Evolutionary conservation across 2,329 filamentous ascomycete species (phyloP).

Genomic region (Ceratocystis albifundus): DNA sequence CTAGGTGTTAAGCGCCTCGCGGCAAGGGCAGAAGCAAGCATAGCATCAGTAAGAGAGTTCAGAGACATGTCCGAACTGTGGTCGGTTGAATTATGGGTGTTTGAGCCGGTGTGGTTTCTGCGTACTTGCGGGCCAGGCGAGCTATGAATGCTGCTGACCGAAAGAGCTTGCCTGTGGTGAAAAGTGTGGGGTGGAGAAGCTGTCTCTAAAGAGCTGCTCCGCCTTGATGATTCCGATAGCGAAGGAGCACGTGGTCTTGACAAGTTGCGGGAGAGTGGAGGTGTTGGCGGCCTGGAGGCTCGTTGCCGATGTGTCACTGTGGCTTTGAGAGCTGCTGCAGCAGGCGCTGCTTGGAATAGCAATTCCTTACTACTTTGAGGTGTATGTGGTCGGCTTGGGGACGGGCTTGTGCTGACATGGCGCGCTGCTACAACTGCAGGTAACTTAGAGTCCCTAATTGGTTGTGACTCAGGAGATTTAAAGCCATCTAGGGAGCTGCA

Average conservation of each 20-base stretch:
- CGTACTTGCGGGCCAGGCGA: conserved; percentile 23
- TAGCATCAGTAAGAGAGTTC: conserved; percentile 58
- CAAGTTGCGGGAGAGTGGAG: conserved; percentile 20
- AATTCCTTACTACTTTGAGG: conserved; percentile 6
- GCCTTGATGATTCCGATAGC: conserved; percentile 31
- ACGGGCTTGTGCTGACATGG: conserved; percentile 16
- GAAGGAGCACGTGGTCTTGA: conserved; percentile 2
- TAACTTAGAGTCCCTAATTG: background rate
- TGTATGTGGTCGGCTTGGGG: conserved; percentile 17
- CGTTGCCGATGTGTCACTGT: conserved; percentile 12
- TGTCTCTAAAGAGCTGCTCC: background rate
- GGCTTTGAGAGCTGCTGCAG: background rate
- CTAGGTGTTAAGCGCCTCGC: conserved; percentile 43
- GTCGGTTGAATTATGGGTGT: background rate
- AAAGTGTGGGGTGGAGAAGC: conserved; percentile 29
- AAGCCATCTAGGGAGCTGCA: background rate
- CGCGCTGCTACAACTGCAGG: conserved; percentile 12
- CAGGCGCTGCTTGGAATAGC: conserved; percentile 4
- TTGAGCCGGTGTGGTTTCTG: conserved; percentile 8
- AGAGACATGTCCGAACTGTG: conserved; percentile 37
- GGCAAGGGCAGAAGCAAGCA: conserved; percentile 63
- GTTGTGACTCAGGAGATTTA: background rate
- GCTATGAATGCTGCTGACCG: conserved; percentile 16
- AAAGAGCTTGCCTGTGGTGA: conserved; percentile 25
- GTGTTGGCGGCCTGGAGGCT: conserved; percentile 22